Percentiles rank a stretch among this genome's conserved stretches.
Evolutionary conservation across 768 basidiomycete genomes (phyloP).

Genomic region (Phanerodontia chrysosporium): DNA sequence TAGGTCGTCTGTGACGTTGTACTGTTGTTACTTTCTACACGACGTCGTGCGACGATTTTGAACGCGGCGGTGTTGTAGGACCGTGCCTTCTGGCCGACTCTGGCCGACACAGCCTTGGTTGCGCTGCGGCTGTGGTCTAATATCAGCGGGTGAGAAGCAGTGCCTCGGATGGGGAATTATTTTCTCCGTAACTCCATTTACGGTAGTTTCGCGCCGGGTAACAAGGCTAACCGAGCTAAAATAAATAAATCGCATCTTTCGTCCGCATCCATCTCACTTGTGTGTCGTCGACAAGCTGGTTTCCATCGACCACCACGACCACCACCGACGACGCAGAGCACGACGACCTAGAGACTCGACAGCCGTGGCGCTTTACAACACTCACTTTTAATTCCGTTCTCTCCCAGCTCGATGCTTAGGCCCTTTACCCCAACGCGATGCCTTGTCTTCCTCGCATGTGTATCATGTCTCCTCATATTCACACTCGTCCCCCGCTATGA

Average conservation of each 20-base stretch:
- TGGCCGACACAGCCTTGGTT: slow-evolving; percentile 1
- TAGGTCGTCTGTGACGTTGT: not conserved
- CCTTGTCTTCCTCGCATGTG: slow-evolving; percentile 12
- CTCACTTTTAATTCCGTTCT: slow-evolving; percentile 11
- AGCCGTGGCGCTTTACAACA: slow-evolving; percentile 10
- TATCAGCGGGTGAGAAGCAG: not conserved
- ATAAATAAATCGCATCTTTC: slow-evolving; percentile 1
- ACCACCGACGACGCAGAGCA: slow-evolving; percentile 13
- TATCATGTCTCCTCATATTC: slow-evolving; percentile 16
- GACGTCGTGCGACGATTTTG: not conserved
- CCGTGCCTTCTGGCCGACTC: not conserved
- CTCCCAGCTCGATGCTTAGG: slow-evolving; percentile 16
- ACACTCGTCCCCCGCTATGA: slow-evolving; percentile 13
- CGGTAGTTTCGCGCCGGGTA: not conserved
- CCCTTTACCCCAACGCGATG: slow-evolving; percentile 13
- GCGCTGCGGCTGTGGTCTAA: not conserved
- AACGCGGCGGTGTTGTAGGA: not conserved
- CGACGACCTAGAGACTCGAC: slow-evolving; percentile 10
- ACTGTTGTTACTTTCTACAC: not conserved
- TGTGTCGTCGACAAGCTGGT: slow-evolving; percentile 5
- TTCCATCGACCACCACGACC: slow-evolving; percentile 9
- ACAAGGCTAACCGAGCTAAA: not conserved
- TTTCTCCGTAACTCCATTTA: not conserved
- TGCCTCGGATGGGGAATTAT: not conserved
- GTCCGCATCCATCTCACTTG: slow-evolving; percentile 1